These are phyloP conservation scores for Calendula officinalis DNA, from an alignment of 129 eudicot species.

Conservation along the genomic window DNA sequence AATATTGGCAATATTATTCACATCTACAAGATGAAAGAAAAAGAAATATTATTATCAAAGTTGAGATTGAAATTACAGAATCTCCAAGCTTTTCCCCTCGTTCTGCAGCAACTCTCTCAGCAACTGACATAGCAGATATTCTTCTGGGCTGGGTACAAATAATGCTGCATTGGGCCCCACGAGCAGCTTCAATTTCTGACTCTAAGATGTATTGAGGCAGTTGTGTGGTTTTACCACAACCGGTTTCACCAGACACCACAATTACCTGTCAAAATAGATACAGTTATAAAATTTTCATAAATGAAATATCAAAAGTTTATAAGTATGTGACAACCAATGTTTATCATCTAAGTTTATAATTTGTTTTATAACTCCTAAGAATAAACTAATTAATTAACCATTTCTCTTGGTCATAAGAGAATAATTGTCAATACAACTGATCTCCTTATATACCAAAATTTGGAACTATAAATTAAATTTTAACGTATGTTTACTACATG, in stretches of 20 bases:
- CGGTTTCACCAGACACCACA: conserved; percentile 90
- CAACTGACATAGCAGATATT: conserved; percentile 87
- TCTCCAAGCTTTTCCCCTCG: conserved; percentile 87
- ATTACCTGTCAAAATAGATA: conserved; percentile 55
- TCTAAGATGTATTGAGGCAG: conserved; percentile 85
- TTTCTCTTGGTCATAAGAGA: background rate
- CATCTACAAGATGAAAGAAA: no score
- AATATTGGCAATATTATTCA: conserved; percentile 15
- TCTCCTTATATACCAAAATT: conserved; percentile 1
- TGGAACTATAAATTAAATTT: background rate
- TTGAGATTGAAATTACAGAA: conserved; percentile 44
- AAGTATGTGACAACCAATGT: background rate
- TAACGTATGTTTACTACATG: background rate
- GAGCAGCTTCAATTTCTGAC: conserved; percentile 71
- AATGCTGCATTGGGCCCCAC: conserved; percentile 77
- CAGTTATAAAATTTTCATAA: background rate
- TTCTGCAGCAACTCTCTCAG: conserved; percentile 92
- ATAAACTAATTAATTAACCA: no score
- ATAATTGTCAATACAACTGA: background rate
- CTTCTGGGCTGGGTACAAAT: conserved; percentile 91
- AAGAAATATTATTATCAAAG: no score
- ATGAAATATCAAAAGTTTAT: conserved; percentile 1
- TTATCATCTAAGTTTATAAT: background rate
- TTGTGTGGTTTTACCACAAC: conserved; percentile 92
- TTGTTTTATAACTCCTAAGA: background rate